These are phyloP conservation scores for Rhodotorula toruloides DNA, from an alignment of 768 basidiomycete species.

Conservation along the genomic window DNA sequence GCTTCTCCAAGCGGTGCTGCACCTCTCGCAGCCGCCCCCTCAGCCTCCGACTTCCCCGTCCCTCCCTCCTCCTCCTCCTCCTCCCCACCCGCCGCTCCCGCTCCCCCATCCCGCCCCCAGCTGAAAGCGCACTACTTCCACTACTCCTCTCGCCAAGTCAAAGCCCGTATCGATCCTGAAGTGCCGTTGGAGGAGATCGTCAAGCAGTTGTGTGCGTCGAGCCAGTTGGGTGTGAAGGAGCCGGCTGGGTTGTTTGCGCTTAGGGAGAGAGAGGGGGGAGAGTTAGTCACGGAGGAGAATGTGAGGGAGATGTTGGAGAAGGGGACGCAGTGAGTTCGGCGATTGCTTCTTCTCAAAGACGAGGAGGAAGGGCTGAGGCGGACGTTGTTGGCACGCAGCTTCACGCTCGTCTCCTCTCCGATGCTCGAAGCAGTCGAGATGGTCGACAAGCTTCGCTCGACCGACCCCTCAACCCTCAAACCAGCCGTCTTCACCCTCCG, in stretches of 20 bases:
- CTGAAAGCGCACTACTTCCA: constrained; percentile 51
- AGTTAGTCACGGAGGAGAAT: constrained; percentile 81
- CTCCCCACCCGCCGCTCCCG: constrained; percentile 82
- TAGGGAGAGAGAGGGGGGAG: constrained; percentile 69
- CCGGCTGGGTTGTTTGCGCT: constrained; percentile 67
- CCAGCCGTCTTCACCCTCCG: constrained; percentile 71
- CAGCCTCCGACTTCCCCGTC: no score
- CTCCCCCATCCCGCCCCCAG: constrained; percentile 73
- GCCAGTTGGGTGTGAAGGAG: constrained; percentile 63
- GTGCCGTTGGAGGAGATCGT: constrained; percentile 28
- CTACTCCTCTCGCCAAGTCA: constrained; percentile 18
- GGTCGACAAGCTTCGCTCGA: constrained; percentile 60
- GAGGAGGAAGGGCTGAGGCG: no score
- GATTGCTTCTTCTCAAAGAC: no score
- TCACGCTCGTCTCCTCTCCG: constrained; percentile 47
- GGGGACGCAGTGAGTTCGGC: constrained; percentile 3
- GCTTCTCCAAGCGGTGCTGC: no score
- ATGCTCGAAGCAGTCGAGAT: constrained; percentile 72
- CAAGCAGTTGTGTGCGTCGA: constrained; percentile 29
- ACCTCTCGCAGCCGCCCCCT: no score
- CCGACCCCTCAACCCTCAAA: constrained; percentile 60
- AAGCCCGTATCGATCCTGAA: constrained; percentile 27
- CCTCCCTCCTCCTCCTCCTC: constrained; percentile 59
- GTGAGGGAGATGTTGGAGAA: constrained; percentile 71
- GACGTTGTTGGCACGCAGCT: neutral